Base-by-base conservation (phyloP, 768 basidiomycete species). In the Mycena capillaripes region DNA sequence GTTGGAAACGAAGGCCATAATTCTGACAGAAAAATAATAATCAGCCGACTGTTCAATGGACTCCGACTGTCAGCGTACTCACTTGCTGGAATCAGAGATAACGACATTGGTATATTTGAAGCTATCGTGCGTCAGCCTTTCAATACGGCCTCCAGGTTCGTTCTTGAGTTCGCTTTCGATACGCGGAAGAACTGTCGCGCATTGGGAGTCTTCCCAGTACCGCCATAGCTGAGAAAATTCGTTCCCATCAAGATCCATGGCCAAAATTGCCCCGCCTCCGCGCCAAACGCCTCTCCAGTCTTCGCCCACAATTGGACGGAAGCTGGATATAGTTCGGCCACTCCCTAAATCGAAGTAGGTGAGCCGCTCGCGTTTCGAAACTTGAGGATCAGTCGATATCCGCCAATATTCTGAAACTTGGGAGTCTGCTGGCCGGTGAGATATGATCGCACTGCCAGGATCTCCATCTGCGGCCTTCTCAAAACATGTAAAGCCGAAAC, bases 211-310 rank as follows among this genome's bases (percentile, higher is more conserved):
- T 58, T 86, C 85, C 85, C 85, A 86, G 74, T 85, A 84, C 36
- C 85, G 85, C 85, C 85, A 86, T 32, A 86, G 78, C n/a, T 86
- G 85, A 60, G 80, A 84, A 34, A 80, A 80, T 48, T 85, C 83
- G 44, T 81, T 85, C 57, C 84, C 84, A 34, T 81, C 80, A 30
- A 84, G 81, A 61, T 85, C 84, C 83, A 85, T 84, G 6, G 80
- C 71, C 77, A 85, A 79, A 42, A 85, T 78, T 1, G 82, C 78
- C 9, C 84, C 83, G 17, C 82, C 81, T 29, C 76, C 65, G 42
- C 84, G 83, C 74, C 78, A 81, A 30, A 78, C 69, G 10, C 84
- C 83, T 50, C 82, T 78, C 84, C 84, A 85, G 66, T 85, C 83
- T n/a, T 86, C 85, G 6, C 82, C 83, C 21, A 52, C 52, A 34